Percentiles rank a stretch among this genome's conserved stretches.
phyloP scores from a whole-genome alignment of 169 alveolate species.

The Theileria equi region DNA sequence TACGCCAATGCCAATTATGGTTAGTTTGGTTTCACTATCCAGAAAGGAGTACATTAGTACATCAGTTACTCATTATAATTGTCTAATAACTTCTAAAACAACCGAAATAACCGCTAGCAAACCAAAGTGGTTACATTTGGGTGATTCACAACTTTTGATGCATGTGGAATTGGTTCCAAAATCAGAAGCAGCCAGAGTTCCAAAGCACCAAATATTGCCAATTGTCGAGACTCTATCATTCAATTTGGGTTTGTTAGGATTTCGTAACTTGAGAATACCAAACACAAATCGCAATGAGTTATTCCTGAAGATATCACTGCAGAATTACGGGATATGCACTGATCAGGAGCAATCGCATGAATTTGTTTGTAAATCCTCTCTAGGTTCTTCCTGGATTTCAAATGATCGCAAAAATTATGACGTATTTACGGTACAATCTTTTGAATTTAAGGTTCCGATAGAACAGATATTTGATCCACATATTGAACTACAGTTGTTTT shows the following conservation, averaged over 20 bases:
- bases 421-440: constrained; percentile 74
- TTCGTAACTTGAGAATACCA: constrained; percentile 71
- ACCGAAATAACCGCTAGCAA: constrained; percentile 55
- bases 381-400: constrained; percentile 70
- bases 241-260: constrained; percentile 71
- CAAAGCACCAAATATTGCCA: constrained; percentile 85
- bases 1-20: constrained; percentile 39
- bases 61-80: constrained; percentile 43
- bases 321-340: constrained; percentile 57
- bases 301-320: constrained; percentile 15
- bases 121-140: constrained; percentile 84
- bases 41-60: constrained; percentile 15
- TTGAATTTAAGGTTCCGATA: constrained; percentile 78
- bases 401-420: constrained; percentile 78
- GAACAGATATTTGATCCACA: constrained; percentile 85
- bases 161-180: constrained; percentile 77
- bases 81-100: constrained; percentile 45
- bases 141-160: constrained; percentile 79
- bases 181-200: constrained; percentile 76
- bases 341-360: constrained; percentile 61
- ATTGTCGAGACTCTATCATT: constrained; percentile 71
- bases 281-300: constrained; percentile 15
- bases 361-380: constrained; percentile 58
- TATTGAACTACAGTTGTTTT: constrained; percentile 51
- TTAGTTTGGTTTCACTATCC: constrained; percentile 16